Conservation (phyloP, 2,329 filamentous ascomycete genomes). For the Fusarium sp. region DNA sequence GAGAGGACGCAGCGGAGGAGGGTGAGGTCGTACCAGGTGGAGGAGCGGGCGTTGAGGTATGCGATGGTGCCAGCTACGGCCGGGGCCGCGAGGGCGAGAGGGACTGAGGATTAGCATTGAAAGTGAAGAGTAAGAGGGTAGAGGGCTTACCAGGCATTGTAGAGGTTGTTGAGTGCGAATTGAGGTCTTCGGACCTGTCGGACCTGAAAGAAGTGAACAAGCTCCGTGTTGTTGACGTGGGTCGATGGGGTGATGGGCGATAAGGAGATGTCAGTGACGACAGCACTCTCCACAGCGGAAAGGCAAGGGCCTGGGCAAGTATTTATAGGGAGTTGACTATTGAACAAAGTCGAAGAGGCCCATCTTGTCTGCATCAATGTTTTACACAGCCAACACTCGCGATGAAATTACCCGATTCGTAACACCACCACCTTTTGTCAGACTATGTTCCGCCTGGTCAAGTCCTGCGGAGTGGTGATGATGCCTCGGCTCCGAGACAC, state of each 20-base stretch:
- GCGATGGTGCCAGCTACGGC: slow-evolving; percentile 76
- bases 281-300: slow-evolving; percentile 26
- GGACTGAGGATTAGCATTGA: slow-evolving; percentile 53
- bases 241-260: slow-evolving; percentile 34
- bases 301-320: not conserved
- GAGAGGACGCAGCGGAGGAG: slow-evolving; percentile 68
- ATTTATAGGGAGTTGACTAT: not conserved
- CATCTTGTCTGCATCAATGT: not conserved
- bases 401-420: slow-evolving; percentile 3
- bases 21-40: slow-evolving; percentile 73
- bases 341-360: no score
- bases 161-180: not conserved
- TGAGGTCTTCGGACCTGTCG: not conserved
- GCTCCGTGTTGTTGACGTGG: slow-evolving; percentile 22
- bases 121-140: not conserved
- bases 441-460: not conserved
- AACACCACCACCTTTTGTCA: not conserved
- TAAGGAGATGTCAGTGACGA: slow-evolving; percentile 30
- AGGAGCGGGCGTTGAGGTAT: slow-evolving; percentile 80
- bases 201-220: not conserved
- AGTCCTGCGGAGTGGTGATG: not conserved
- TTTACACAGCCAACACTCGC: not conserved
- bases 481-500: slow-evolving; percentile 20
- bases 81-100: slow-evolving; percentile 66
- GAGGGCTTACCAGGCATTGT: slow-evolving; percentile 34